These are phyloP conservation scores for Vigna hirtella DNA, from an alignment of 306 rosid species.

Conservation along the genomic window DNA sequence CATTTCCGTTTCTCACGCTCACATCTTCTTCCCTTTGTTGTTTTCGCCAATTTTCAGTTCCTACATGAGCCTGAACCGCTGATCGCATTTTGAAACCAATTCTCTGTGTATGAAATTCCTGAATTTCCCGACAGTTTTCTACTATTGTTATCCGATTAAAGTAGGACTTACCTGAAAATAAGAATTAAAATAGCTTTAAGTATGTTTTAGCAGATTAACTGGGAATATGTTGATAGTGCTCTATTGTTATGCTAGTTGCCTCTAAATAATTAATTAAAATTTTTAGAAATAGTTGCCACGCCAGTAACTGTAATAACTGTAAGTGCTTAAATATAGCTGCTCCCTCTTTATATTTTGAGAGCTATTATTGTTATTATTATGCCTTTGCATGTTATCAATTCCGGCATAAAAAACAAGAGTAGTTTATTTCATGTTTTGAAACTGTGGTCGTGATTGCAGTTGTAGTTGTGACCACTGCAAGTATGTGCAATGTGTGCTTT, in stretches of 20 bases:
- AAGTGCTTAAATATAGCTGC: no score
- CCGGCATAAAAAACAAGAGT: not conserved
- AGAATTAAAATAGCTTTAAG: not conserved
- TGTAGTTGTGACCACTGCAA: not conserved
- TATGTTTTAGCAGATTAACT: not conserved
- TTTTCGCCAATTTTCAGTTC: not conserved
- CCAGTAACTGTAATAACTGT: not conserved
- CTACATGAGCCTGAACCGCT: constrained; percentile 5
- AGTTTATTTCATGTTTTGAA: not conserved
- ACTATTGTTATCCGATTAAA: not conserved
- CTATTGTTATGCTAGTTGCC: not conserved
- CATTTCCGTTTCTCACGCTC: constrained; percentile 4
- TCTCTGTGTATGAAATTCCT: not conserved
- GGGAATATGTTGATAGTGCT: not conserved
- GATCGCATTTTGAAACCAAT: not conserved
- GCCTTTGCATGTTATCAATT: not conserved
- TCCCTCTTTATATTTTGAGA: not conserved
- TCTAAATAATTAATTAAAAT: not conserved
- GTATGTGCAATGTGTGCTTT: not conserved
- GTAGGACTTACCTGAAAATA: not conserved
- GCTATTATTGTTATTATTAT: not conserved
- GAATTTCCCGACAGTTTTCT: not conserved
- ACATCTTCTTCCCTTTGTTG: not conserved
- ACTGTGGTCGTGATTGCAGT: not conserved
- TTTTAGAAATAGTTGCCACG: not conserved